A percentile compares a stretch with the other conserved stretches of the same genome.
phyloP scores from a whole-genome alignment of 2,329 filamentous ascomycete genomes.

The Trichoderma hamatum region DNA sequence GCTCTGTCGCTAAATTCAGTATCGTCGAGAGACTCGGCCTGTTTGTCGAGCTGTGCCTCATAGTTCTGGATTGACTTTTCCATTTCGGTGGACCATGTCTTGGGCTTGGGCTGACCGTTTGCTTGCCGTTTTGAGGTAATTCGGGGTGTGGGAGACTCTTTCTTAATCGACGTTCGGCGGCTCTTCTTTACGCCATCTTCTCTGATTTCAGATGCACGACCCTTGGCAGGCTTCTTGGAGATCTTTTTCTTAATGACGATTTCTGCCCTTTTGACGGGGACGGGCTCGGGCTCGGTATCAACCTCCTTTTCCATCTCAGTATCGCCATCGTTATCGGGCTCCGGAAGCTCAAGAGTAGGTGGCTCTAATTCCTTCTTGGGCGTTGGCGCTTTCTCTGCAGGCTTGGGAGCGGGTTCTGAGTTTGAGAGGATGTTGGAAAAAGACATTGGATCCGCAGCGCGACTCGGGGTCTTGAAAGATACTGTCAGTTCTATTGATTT shows the following conservation, averaged over 20 bases:
- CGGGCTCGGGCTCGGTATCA: constrained; percentile 41
- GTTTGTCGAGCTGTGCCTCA: constrained; percentile 48
- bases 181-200: constrained; percentile 52
- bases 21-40: constrained; percentile 51
- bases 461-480: constrained; percentile 64
- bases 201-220: constrained; percentile 55
- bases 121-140: constrained; percentile 60
- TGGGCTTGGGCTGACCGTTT: constrained; percentile 61
- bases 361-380: constrained; percentile 31
- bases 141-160: constrained; percentile 51
- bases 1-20: constrained; percentile 48
- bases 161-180: constrained; percentile 56
- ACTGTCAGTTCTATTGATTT: background rate
- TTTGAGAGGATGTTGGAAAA: constrained; percentile 93
- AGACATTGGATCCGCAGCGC: constrained; percentile 86
- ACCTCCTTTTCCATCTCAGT: constrained; percentile 42
- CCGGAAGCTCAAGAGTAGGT: constrained; percentile 43
- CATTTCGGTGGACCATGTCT: constrained; percentile 59
- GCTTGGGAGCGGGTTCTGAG: constrained; percentile 65
- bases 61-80: constrained; percentile 46
- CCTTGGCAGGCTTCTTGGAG: constrained; percentile 50
- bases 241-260: constrained; percentile 36
- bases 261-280: constrained; percentile 34
- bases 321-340: constrained; percentile 35
- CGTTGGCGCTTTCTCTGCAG: constrained; percentile 39